Evolutionary conservation across 306 rosid species (phyloP).

Genomic region (Comarum palustre): DNA sequence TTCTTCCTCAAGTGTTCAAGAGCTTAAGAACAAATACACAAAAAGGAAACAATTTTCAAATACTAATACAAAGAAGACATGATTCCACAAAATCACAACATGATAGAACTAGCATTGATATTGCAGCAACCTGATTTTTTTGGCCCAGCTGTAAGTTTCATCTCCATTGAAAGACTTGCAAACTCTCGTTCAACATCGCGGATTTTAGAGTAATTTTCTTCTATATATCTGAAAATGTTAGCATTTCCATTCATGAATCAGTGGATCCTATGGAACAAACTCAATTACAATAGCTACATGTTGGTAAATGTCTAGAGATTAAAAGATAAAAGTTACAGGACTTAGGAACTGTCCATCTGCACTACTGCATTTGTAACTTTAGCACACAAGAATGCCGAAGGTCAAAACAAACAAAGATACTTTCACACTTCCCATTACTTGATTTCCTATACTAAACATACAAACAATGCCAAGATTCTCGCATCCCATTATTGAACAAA

Average conservation of each 20-base stretch:
- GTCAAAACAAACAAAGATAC: background rate
- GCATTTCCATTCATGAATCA: slow-evolving; percentile 3
- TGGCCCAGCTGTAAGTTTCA: slow-evolving; percentile 93
- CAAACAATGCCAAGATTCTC: background rate
- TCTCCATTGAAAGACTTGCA: slow-evolving; percentile 69
- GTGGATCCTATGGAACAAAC: background rate
- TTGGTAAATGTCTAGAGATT: background rate
- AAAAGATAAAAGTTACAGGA: background rate
- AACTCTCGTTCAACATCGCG: slow-evolving; percentile 91
- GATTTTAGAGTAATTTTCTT: slow-evolving; percentile 86
- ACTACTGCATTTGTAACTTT: background rate
- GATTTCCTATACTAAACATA: background rate
- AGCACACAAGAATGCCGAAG: background rate
- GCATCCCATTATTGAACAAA: background rate
- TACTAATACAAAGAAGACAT: slow-evolving; percentile 16
- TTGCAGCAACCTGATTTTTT: slow-evolving; percentile 77
- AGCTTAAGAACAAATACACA: slow-evolving; percentile 48
- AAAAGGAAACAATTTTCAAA: slow-evolving; percentile 32
- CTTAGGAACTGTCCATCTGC: background rate
- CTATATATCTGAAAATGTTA: slow-evolving; percentile 54
- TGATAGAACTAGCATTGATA: slow-evolving; percentile 26
- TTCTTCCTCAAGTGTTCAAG: slow-evolving; percentile 88
- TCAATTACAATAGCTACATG: background rate
- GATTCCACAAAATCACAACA: background rate
- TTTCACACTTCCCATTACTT: background rate